These are phyloP conservation scores for Beauveria caledonica DNA, from an alignment of 2,329 filamentous ascomycete genomes.

Conservation along the genomic window DNA sequence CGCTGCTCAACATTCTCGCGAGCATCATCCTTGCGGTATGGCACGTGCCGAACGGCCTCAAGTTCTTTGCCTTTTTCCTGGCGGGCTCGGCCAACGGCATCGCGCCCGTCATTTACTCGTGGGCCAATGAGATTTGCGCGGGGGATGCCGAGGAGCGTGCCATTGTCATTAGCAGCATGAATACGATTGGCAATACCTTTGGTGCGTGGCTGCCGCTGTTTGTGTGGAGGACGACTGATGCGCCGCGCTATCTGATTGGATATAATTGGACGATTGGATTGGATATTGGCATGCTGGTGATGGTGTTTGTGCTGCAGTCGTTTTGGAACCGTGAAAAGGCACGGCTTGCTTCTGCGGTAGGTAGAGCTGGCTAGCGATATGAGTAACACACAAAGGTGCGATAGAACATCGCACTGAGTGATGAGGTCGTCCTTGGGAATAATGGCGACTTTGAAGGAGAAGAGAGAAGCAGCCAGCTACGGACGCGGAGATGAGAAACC, in stretches of 20 bases:
- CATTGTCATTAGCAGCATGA: conserved; percentile 41
- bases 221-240: conserved; percentile 26
- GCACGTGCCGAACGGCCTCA: conserved; percentile 26
- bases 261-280: conserved; percentile 23
- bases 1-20: conserved; percentile 15
- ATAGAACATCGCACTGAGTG: too few relatives aligned
- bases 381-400: too few relatives aligned
- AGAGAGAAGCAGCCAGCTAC: too few relatives aligned
- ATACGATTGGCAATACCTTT: conserved; percentile 33
- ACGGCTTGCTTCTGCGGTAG: not conserved
- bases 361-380: not conserved
- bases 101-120: conserved; percentile 30
- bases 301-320: conserved; percentile 15
- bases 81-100: conserved; percentile 23
- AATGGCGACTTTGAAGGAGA: too few relatives aligned
- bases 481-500: too few relatives aligned
- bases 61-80: conserved; percentile 27
- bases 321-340: conserved; percentile 6
- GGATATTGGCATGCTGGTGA: conserved; percentile 18
- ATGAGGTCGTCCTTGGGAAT: too few relatives aligned
- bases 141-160: conserved; percentile 39
- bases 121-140: conserved; percentile 39
- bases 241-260: conserved; percentile 30
- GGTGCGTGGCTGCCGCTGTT: conserved; percentile 34
- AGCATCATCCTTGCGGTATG: conserved; percentile 26